Conservation (phyloP, 1,284 basidiomycete species). For the Coniferiporia sulphurascens region DNA sequence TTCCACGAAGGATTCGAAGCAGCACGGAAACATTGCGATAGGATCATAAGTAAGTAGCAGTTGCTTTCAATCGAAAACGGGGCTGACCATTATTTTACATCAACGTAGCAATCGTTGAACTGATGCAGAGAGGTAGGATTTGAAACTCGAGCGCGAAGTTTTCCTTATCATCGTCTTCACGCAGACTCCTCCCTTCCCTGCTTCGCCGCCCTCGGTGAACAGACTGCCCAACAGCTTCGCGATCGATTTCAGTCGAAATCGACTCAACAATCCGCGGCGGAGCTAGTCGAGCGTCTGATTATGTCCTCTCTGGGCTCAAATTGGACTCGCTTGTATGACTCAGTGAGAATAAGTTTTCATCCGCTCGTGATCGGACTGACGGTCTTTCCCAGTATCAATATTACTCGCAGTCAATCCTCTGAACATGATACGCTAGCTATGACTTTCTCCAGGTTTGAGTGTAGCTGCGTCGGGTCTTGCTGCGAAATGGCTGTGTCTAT, state of each 20-base stretch:
- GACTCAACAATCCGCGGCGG: constrained; percentile 82
- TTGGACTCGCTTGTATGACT: constrained; percentile 91
- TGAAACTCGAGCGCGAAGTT: not conserved
- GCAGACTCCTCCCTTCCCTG: constrained; percentile 90
- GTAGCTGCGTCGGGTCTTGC: not conserved
- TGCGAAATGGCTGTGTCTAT: too few relatives aligned
- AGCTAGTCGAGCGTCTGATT: constrained; percentile 85
- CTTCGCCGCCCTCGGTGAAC: constrained; percentile 86
- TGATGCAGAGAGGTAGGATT: constrained; percentile 86
- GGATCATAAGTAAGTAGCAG: constrained; percentile 79
- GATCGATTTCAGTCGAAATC: constrained; percentile 93
- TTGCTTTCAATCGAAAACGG: not conserved
- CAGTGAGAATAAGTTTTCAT: constrained; percentile 43
- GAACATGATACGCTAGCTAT: not conserved
- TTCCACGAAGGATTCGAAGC: constrained; percentile 94
- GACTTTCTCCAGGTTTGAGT: not conserved
- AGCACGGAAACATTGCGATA: constrained; percentile 93
- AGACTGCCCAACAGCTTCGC: constrained; percentile 82
- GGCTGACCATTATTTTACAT: constrained; percentile 11
- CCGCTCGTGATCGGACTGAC: constrained; percentile 45
- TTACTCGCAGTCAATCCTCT: constrained; percentile 32
- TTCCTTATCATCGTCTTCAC: not conserved
- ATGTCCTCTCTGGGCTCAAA: constrained; percentile 86
- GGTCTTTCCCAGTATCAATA: constrained; percentile 71
- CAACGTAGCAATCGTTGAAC: constrained; percentile 78